phyloP scores from a whole-genome alignment of 2,329 filamentous ascomycete species.

The Metarhizium anisopliae region DNA sequence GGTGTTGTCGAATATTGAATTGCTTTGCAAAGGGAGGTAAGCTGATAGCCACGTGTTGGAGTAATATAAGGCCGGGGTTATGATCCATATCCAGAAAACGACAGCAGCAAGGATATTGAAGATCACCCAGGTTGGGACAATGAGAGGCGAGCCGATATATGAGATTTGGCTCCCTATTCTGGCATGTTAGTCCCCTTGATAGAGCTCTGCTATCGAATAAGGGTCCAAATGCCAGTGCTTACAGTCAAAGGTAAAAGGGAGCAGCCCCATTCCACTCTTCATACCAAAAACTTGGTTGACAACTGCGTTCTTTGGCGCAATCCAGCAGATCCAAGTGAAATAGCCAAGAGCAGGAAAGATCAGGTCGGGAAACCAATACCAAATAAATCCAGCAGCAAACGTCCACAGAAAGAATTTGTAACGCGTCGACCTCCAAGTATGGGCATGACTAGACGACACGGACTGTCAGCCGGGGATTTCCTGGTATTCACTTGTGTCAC shows the following conservation, averaged over 20 bases:
- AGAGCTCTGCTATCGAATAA: neutral
- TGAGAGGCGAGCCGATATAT: constrained; percentile 31
- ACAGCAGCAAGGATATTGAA: constrained; percentile 37
- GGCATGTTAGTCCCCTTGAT: neutral
- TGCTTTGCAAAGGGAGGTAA: constrained; percentile 42
- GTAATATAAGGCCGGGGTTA: constrained; percentile 36
- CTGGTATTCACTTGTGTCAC: neutral
- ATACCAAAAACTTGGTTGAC: constrained; percentile 42
- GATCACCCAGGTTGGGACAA: constrained; percentile 35
- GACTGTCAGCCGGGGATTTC: neutral
- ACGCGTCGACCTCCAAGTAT: constrained; percentile 26
- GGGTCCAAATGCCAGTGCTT: neutral
- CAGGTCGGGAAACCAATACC: constrained; percentile 43
- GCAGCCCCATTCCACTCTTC: constrained; percentile 27
- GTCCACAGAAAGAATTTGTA: constrained; percentile 36
- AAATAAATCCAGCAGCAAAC: constrained; percentile 26
- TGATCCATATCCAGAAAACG: constrained; percentile 37
- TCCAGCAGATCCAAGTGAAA: constrained; percentile 40
- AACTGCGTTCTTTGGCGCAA: constrained; percentile 33
- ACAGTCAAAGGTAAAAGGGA: constrained; percentile 35
- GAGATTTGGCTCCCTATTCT: constrained; percentile 19
- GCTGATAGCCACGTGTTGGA: constrained; percentile 41
- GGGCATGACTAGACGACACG: neutral
- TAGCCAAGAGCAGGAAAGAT: constrained; percentile 36
- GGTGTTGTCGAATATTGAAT: constrained; percentile 45